These are phyloP conservation scores for Metroxylon sagu DNA, from an alignment of 176 grass and related monocot species.

Conservation along the genomic window DNA sequence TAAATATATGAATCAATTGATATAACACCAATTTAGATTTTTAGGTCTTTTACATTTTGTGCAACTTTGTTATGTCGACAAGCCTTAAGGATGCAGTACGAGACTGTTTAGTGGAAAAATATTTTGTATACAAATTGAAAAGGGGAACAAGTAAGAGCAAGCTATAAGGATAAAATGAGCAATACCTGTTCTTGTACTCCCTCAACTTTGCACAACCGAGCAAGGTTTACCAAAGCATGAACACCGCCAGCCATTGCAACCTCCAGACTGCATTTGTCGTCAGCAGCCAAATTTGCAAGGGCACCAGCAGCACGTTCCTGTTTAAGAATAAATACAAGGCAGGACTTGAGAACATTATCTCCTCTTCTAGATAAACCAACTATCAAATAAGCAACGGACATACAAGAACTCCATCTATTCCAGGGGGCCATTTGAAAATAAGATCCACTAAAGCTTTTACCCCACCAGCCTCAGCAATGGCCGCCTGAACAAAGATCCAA, in stretches of 20 bases:
- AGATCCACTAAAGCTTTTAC: constrained; percentile 91
- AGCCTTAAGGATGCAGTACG: not conserved
- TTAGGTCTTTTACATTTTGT: not conserved
- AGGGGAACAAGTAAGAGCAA: too few species aligned
- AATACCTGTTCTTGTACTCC: constrained; percentile 91
- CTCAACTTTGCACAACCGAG: constrained; percentile 86
- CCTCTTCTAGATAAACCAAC: not conserved
- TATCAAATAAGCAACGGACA: not conserved
- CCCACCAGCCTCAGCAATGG: constrained; percentile 80
- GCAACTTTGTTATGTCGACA: constrained; percentile 4
- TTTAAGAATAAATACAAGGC: constrained; percentile 21
- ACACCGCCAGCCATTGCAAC: constrained; percentile 92
- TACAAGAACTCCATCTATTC: constrained; percentile 97
- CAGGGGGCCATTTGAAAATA: constrained; percentile 83
- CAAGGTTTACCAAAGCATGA: constrained; percentile 90
- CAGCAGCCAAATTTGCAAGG: constrained; percentile 95
- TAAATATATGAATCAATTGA: too few species aligned
- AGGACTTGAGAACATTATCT: not conserved
- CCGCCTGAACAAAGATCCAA: constrained; percentile 37
- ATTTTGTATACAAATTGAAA: too few species aligned
- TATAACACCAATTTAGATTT: too few species aligned
- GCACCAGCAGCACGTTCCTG: constrained; percentile 98
- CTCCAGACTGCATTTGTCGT: constrained; percentile 98
- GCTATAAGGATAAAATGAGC: constrained; percentile 2
- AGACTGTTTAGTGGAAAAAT: too few species aligned